Conservation (phyloP, 2,329 filamentous ascomycete species). For the Ceratocystis lukuohia region DNA sequence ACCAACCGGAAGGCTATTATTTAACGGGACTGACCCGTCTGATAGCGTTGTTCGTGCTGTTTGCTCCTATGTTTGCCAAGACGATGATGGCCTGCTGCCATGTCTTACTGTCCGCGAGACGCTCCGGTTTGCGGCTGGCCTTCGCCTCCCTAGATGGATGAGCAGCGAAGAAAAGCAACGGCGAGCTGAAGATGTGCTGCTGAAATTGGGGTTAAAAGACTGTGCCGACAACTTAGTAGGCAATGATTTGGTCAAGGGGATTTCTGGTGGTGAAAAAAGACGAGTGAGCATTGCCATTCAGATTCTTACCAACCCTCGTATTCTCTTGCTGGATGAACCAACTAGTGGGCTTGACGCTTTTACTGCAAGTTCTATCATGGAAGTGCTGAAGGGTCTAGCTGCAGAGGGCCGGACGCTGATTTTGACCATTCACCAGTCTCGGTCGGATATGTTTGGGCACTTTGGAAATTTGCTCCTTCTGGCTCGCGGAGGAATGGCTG, state of each 20-base stretch:
- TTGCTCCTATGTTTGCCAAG: constrained; percentile 65
- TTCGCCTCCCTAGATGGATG: constrained; percentile 60
- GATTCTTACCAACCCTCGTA: constrained; percentile 59
- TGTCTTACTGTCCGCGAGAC: constrained; percentile 66
- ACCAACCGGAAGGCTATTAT: constrained; percentile 48
- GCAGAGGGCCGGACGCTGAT: constrained; percentile 61
- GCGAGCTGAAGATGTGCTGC: constrained; percentile 55
- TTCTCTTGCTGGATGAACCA: constrained; percentile 63
- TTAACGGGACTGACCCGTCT: constrained; percentile 56
- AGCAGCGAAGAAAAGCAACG: constrained; percentile 50
- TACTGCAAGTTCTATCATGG: constrained; percentile 62
- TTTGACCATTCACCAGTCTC: constrained; percentile 65
- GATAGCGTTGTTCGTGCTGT: constrained; percentile 56
- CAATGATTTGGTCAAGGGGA: constrained; percentile 59
- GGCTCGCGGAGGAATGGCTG: constrained; percentile 53
- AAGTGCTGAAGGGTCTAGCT: constrained; percentile 56
- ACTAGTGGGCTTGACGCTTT: constrained; percentile 67
- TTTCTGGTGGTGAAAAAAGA: constrained; percentile 67
- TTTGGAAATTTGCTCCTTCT: constrained; percentile 61
- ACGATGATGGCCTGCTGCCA: constrained; percentile 61
- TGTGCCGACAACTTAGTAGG: constrained; percentile 65
- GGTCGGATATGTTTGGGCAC: constrained; percentile 56
- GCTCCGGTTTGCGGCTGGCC: constrained; percentile 53
- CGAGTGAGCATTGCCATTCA: constrained; percentile 67
- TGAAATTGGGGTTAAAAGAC: constrained; percentile 66